Conservation (phyloP, 1,284 basidiomycete species). For the Cryptococcus jaspeensis region DNA sequence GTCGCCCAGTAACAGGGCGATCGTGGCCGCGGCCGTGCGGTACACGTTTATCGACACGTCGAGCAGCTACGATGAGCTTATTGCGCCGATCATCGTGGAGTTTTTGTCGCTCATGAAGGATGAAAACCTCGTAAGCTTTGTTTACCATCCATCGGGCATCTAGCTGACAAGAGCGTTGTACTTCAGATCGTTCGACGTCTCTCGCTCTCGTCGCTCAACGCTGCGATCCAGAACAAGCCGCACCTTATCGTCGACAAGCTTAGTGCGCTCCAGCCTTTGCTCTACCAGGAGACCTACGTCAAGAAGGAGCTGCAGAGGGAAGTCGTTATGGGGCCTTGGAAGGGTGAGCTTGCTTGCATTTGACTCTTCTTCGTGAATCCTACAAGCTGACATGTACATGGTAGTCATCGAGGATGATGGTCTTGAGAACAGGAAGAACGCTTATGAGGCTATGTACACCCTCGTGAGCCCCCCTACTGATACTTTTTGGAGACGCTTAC, state of each 20-base stretch:
- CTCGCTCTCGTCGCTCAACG: constrained; percentile 84
- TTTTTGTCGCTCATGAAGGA: constrained; percentile 88
- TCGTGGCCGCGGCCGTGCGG: constrained; percentile 88
- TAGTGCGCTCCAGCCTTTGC: constrained; percentile 67
- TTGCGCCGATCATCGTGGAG: constrained; percentile 80
- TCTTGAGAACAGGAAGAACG: constrained; percentile 68
- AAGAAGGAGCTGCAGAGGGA: constrained; percentile 81
- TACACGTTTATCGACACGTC: constrained; percentile 91
- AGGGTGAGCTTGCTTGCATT: constrained; percentile 55
- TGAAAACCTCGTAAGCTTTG: constrained; percentile 67
- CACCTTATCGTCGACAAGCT: constrained; percentile 86
- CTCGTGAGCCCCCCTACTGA: too few relatives aligned
- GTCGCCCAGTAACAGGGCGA: constrained; percentile 68
- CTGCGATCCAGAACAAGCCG: constrained; percentile 90
- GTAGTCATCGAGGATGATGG: constrained; percentile 49
- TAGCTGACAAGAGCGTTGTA: background rate
- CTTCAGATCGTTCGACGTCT: constrained; percentile 77
- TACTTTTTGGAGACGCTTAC: too few relatives aligned
- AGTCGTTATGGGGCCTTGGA: constrained; percentile 98
- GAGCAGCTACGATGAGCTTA: constrained; percentile 79
- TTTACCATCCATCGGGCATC: background rate
- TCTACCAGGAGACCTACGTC: constrained; percentile 81
- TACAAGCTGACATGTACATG: constrained; percentile 1
- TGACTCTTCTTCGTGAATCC: background rate
- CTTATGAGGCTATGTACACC: constrained; percentile 94